Conservation (phyloP, 2,329 filamentous ascomycete species). For the Claviceps citrina region DNA sequence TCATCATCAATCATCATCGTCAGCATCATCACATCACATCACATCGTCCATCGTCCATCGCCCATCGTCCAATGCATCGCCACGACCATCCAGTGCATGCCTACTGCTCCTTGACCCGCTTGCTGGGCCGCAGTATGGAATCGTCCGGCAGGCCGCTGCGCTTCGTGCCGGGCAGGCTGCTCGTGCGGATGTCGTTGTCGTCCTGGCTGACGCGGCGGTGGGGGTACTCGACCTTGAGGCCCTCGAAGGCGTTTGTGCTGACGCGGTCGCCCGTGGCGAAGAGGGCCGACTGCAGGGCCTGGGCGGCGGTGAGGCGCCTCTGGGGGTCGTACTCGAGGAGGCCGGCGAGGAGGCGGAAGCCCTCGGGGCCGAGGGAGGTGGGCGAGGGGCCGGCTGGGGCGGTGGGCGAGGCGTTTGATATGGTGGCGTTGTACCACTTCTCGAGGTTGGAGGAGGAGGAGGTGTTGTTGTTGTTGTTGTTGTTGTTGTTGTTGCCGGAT, state of each 20-base stretch:
- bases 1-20: neutral
- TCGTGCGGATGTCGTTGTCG: constrained; percentile 87
- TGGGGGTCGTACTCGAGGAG: constrained; percentile 87
- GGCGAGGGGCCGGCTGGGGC: constrained; percentile 22
- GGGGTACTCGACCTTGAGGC: constrained; percentile 76
- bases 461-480: too few relatives aligned
- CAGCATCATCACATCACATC: neutral
- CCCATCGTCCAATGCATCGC: too few relatives aligned
- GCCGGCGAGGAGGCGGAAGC: constrained; percentile 65
- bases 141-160: constrained; percentile 76
- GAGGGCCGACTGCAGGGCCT: constrained; percentile 82
- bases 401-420: constrained; percentile 37
- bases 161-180: constrained; percentile 81
- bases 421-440: constrained; percentile 62
- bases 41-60: too few relatives aligned
- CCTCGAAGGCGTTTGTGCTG: constrained; percentile 77
- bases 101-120: constrained; percentile 43
- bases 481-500: neutral
- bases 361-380: constrained; percentile 55
- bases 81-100: too few relatives aligned
- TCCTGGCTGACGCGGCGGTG: constrained; percentile 82
- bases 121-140: constrained; percentile 44
- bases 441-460: constrained; percentile 42
- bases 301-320: constrained; percentile 71
- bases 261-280: constrained; percentile 63